phyloP scores from a whole-genome alignment of 176 grass and related monocot genomes.

The Eremochloa ophiuroides region DNA sequence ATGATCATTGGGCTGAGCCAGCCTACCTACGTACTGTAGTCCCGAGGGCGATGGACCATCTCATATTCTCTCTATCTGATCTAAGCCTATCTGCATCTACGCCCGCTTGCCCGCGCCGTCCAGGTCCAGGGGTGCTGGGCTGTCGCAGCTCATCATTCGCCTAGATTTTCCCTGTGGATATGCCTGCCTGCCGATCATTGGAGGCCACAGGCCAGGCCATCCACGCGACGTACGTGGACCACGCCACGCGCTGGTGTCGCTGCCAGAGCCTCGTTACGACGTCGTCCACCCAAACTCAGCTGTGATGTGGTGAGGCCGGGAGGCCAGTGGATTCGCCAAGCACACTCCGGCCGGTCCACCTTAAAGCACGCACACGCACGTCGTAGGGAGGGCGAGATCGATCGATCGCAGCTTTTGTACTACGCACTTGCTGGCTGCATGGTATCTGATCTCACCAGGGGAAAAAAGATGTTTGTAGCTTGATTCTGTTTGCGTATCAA shows the following conservation, averaged over 20 bases:
- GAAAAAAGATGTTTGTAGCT: neutral
- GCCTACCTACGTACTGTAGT: too few relatives aligned
- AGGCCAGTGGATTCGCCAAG: too few relatives aligned
- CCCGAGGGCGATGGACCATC: neutral
- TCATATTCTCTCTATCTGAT: neutral
- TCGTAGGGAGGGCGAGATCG: too few relatives aligned
- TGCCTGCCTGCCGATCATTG: neutral
- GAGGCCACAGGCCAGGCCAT: neutral
- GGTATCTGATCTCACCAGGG: neutral
- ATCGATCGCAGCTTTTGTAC: too few relatives aligned
- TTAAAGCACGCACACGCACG: too few relatives aligned
- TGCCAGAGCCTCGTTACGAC: neutral
- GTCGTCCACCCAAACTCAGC: neutral
- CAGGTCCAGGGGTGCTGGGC: neutral
- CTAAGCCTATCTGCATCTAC: neutral
- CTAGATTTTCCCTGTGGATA: conserved; percentile 12
- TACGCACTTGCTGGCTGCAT: neutral
- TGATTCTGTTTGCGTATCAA: neutral
- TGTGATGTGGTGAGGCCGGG: too few relatives aligned
- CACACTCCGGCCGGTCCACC: too few relatives aligned
- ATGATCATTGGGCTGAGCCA: neutral
- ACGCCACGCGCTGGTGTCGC: too few relatives aligned
- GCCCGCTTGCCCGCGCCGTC: neutral
- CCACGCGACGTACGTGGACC: conserved; percentile 24
- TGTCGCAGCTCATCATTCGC: conserved; percentile 13